Percentiles rank a stretch among this genome's conserved stretches.
These are phyloP conservation scores for Pistacia vera DNA, from an alignment of 345 rosid species.

Conservation along the genomic window DNA sequence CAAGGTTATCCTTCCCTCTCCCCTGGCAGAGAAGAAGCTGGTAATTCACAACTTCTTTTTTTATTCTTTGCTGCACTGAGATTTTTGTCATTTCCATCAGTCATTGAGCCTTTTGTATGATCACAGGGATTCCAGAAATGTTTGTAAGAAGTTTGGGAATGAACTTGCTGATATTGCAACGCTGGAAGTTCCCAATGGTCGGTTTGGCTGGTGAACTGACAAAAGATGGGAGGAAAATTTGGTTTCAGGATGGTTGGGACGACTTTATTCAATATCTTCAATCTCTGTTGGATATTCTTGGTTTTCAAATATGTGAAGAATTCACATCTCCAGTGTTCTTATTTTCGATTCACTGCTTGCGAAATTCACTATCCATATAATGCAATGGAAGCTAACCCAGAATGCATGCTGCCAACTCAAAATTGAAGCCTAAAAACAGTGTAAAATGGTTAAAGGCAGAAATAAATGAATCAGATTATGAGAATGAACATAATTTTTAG, in stretches of 20 bases:
- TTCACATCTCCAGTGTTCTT: slow-evolving; percentile 32
- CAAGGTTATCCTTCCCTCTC: not conserved
- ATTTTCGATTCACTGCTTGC: slow-evolving; percentile 39
- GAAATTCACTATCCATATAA: slow-evolving; percentile 41
- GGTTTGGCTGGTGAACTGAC: slow-evolving; percentile 37
- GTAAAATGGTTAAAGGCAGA: slow-evolving; percentile 21
- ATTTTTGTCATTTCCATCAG: not conserved
- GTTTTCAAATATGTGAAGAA: slow-evolving; percentile 40
- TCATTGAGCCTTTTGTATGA: not conserved
- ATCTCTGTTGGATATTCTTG: slow-evolving; percentile 32
- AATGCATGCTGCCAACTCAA: not conserved
- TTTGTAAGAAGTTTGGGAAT: slow-evolving; percentile 34
- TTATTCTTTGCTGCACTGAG: not conserved
- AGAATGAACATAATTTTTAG: not conserved
- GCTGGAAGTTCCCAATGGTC: slow-evolving; percentile 35
- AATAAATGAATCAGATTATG: slow-evolving; percentile 16
- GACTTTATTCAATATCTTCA: slow-evolving; percentile 36
- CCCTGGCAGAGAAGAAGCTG: not conserved
- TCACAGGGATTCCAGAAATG: slow-evolving; percentile 42
- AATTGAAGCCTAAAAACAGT: slow-evolving; percentile 7
- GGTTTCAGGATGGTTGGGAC: slow-evolving; percentile 50
- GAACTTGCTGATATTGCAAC: slow-evolving; percentile 41
- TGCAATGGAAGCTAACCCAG: slow-evolving; percentile 11
- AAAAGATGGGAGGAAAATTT: slow-evolving; percentile 26
- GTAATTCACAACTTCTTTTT: not conserved